phyloP scores from a whole-genome alignment of 305 asterid species.

The Fraxinus greggii region DNA sequence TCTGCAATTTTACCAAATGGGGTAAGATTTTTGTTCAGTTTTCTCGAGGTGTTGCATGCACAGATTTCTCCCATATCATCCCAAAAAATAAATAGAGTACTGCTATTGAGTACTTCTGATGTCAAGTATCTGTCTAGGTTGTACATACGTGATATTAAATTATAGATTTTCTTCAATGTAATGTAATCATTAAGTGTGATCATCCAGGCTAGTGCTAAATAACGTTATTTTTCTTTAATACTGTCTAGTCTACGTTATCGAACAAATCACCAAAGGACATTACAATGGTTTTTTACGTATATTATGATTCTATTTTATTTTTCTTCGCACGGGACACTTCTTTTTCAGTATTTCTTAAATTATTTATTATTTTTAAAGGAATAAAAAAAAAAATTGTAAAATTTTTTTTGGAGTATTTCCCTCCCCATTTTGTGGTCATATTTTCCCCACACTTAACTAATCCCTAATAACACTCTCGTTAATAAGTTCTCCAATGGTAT shows the following conservation, averaged over 20 bases:
- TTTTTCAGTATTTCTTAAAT: neutral
- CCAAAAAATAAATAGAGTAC: neutral
- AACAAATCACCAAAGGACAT: too few relatives aligned
- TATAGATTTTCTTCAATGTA: too few relatives aligned
- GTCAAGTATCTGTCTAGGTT: too few relatives aligned
- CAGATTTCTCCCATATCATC: neutral
- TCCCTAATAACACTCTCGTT: conserved; percentile 30
- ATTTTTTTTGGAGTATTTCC: neutral
- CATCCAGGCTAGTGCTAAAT: neutral
- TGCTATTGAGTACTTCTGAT: too few relatives aligned
- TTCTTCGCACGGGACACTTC: neutral
- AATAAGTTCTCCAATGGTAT: conserved; percentile 26
- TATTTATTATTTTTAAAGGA: neutral
- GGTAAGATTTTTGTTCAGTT: neutral
- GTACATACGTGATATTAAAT: too few relatives aligned
- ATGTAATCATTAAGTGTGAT: neutral
- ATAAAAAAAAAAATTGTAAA: neutral
- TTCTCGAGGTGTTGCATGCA: neutral
- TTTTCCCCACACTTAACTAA: conserved; percentile 17
- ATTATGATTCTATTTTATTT: too few relatives aligned
- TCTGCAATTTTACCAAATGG: neutral
- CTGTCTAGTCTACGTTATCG: neutral
- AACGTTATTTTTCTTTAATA: neutral
- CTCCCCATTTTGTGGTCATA: conserved; percentile 3
- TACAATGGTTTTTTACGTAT: neutral